phyloP scores from a whole-genome alignment of 345 rosid genomes.

The Iberis pinnata region DNA sequence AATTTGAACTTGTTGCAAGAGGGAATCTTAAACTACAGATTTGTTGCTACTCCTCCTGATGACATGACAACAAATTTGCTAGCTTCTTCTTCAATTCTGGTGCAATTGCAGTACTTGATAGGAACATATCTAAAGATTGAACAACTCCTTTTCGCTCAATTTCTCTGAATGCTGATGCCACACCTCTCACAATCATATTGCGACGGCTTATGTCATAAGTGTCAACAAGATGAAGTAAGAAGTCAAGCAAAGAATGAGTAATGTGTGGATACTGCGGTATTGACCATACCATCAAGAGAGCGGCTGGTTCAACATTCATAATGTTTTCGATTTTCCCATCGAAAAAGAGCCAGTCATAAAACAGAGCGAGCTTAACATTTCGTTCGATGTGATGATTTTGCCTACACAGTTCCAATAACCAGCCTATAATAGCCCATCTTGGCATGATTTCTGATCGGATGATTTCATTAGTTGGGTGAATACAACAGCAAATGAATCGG shows the following conservation, averaged over 20 bases:
- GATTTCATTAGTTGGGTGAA: constrained; percentile 58
- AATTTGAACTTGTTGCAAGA: no score
- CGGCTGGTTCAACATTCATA: constrained; percentile 91
- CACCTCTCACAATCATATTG: constrained; percentile 41
- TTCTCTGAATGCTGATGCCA: constrained; percentile 45
- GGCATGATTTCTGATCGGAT: constrained; percentile 61
- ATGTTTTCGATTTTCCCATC: constrained; percentile 56
- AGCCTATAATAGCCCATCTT: constrained; percentile 83
- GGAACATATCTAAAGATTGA: constrained; percentile 42
- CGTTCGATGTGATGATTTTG: constrained; percentile 46
- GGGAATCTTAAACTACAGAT: no score
- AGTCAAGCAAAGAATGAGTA: constrained; percentile 64
- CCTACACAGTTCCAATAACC: constrained; percentile 51
- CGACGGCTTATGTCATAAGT: constrained; percentile 46
- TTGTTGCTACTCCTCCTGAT: no score
- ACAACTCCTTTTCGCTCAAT: constrained; percentile 63
- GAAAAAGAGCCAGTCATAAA: constrained; percentile 84
- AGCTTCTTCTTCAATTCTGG: constrained; percentile 50
- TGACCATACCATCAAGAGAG: constrained; percentile 66
- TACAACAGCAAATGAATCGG: constrained; percentile 67
- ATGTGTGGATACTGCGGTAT: constrained; percentile 54
- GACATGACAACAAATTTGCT: constrained; percentile 32
- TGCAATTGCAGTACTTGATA: constrained; percentile 36
- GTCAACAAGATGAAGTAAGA: constrained; percentile 62
- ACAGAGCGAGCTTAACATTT: constrained; percentile 59